Conservation (phyloP, 345 rosid species). For the Eucalyptus shirleyi region DNA sequence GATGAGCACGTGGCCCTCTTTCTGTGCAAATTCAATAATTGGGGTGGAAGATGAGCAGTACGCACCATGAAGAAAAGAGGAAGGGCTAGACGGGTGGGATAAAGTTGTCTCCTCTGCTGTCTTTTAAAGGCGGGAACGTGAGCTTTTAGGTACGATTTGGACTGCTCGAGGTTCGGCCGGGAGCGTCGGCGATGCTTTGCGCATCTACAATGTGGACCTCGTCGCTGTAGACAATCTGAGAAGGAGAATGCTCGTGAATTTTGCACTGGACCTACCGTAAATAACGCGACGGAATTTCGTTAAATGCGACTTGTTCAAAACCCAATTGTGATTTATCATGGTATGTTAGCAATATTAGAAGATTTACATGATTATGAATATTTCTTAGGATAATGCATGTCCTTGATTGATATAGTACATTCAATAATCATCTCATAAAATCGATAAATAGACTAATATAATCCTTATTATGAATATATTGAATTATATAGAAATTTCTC, state of each 20-base stretch:
- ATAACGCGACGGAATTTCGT: too few relatives aligned
- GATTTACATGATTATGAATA: too few relatives aligned
- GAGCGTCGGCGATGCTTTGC: background rate
- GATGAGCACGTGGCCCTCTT: background rate
- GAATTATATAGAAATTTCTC: too few relatives aligned
- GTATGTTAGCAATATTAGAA: too few relatives aligned
- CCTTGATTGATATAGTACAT: too few relatives aligned
- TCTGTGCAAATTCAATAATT: background rate
- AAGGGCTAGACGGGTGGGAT: background rate
- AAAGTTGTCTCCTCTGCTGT: rapidly evolving
- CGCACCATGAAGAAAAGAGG: background rate
- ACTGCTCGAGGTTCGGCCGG: background rate
- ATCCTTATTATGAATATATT: too few relatives aligned
- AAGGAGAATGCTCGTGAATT: background rate
- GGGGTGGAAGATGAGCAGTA: background rate
- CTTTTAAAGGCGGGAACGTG: background rate
- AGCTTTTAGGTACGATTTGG: background rate
- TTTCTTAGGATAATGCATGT: too few relatives aligned
- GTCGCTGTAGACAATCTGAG: background rate
- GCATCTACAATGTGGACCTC: background rate
- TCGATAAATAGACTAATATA: too few relatives aligned
- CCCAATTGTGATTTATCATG: too few relatives aligned
- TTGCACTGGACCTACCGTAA: too few relatives aligned
- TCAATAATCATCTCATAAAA: too few relatives aligned
- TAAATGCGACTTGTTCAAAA: background rate